These are phyloP conservation scores for Tubosaeta sp. DNA, from an alignment of 768 basidiomycete species.

Conservation along the genomic window DNA sequence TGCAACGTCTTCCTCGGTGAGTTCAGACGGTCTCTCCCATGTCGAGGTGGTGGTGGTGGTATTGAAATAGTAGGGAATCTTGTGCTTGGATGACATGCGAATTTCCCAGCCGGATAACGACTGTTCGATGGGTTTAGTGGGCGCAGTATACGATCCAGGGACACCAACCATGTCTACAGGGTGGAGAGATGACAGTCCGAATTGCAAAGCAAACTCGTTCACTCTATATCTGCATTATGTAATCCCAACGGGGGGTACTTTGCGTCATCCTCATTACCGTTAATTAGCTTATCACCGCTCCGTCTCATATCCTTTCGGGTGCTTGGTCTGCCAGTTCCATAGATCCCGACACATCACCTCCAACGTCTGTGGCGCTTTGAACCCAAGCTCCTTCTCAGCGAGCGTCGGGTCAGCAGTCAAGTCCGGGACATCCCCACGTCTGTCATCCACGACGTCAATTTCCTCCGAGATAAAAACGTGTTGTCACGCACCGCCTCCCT, in stretches of 20 bases:
- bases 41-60: conserved; percentile 58
- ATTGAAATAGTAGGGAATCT: conserved; percentile 89
- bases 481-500: conserved; percentile 69
- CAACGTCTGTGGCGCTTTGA: conserved; percentile 75
- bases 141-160: neutral
- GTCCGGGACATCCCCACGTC: conserved; percentile 93
- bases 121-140: conserved; percentile 19
- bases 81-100: conserved; percentile 74
- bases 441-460: conserved; percentile 29
- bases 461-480: no score
- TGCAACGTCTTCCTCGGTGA: conserved; percentile 58
- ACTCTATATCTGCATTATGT: conserved; percentile 1
- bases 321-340: conserved; percentile 99
- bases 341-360: conserved; percentile 94
- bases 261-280: conserved; percentile 7
- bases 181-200: conserved; percentile 2
- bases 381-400: conserved; percentile 90
- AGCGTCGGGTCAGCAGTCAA: conserved; percentile 90
- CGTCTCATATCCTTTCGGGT: conserved; percentile 68
- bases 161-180: conserved; percentile 23
- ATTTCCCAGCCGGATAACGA: conserved; percentile 65
- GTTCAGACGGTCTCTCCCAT: conserved; percentile 64
- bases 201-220: neutral
- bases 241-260: neutral
- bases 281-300: conserved; percentile 23